Base-by-base conservation (phyloP, 2,329 filamentous ascomycete species). In the Sarocladium kiliense region DNA sequence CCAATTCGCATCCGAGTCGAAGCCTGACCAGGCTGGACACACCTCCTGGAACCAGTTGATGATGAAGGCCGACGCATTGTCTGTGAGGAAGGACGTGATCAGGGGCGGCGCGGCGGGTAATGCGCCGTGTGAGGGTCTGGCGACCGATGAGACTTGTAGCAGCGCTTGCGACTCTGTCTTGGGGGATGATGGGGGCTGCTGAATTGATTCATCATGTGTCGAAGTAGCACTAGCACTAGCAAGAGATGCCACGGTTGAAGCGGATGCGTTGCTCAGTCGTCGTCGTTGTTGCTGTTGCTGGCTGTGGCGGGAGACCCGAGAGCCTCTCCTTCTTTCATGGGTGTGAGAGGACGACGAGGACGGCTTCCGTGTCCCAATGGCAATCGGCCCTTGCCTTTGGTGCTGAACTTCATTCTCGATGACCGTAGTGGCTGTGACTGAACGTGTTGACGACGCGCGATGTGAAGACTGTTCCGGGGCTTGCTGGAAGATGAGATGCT, bases 11-110 rank as follows among this genome's bases (percentile, higher is more conserved):
- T 66, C 61, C 16, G 71, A 74, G 57, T 74, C 72, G 27, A 71
- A 72, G 4, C 68, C 70, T 0, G 72, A 74, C 71, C 72, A 74
- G 14, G 67, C 63, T 1, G 71, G 64, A 37, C 72, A 74, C 6
- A 74, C 72, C 14, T 71, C 65, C 1, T 68, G 64, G 54, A 74
- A 74, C 72, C 72, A 74, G 55, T 65, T 64, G 49, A 60, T 65
- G 36, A 70, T 64, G 5, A 70, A 37, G 25, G 23, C 25, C 7
- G 44, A 27, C 3, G 44, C 41, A 18, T 27, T 12, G n/a, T 47
- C 44, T 3, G 32, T 54, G 21, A 74, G 69, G 10, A 74, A 64
- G 0, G 70, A 62, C 0, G 67, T 65, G 0, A 67, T 65, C 2
- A 64, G 64, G 34, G 71, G 65, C 4, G 63, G 36, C n/a, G 56